Evolutionary conservation across 2,329 filamentous ascomycete genomes (phyloP).

Genomic region (Aureobasidium lini): DNA sequence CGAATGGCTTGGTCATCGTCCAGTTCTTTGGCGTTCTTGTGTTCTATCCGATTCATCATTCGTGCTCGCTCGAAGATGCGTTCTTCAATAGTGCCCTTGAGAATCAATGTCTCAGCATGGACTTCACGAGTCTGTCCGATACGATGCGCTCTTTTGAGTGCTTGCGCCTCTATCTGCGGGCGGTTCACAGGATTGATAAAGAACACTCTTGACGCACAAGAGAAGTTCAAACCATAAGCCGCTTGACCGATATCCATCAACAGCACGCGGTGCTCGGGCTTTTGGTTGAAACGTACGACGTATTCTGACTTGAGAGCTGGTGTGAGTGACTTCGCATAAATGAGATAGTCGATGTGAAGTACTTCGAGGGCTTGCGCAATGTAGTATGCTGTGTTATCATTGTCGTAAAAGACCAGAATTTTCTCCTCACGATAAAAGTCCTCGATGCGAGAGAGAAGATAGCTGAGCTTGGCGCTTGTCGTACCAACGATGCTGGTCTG

Average conservation of each 20-base stretch:
- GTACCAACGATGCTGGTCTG: constrained; percentile 65
- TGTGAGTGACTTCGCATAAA: constrained; percentile 58
- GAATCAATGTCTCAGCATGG: constrained; percentile 75
- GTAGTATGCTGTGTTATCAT: constrained; percentile 79
- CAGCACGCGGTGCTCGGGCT: constrained; percentile 63
- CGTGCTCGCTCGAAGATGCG: constrained; percentile 66
- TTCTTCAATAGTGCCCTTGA: constrained; percentile 76
- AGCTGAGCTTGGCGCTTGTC: constrained; percentile 78
- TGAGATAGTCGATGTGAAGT: constrained; percentile 53
- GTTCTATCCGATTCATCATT: constrained; percentile 61
- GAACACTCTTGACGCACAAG: constrained; percentile 74
- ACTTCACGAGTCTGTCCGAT: constrained; percentile 77
- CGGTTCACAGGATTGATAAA: constrained; percentile 86
- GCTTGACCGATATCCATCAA: constrained; percentile 89
- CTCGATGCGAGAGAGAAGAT: constrained; percentile 67
- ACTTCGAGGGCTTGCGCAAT: constrained; percentile 76
- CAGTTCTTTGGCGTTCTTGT: constrained; percentile 48
- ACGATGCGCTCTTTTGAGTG: constrained; percentile 80
- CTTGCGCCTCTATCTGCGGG: constrained; percentile 77
- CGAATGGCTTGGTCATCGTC: constrained; percentile 53
- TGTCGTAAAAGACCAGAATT: constrained; percentile 88
- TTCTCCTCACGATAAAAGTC: constrained; percentile 66
- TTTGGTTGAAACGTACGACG: constrained; percentile 68
- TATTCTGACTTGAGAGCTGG: constrained; percentile 63
- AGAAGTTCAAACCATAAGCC: constrained; percentile 80